A percentile compares a stretch with the other conserved stretches of the same genome.
phyloP scores from a whole-genome alignment of 2,329 filamentous ascomycete species.

The Colletotrichum filicis region DNA sequence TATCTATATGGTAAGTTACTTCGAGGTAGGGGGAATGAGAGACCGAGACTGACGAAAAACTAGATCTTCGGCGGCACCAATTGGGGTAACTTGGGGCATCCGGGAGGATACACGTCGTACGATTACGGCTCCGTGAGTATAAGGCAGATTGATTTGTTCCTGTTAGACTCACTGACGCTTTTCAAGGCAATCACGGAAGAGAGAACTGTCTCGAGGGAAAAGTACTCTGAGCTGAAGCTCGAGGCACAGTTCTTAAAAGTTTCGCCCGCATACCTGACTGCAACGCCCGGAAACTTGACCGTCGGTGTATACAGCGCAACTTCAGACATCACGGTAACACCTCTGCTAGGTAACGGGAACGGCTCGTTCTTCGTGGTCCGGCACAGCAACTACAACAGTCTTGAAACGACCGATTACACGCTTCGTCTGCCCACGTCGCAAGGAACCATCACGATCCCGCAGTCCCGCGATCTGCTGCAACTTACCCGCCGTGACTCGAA shows the following conservation, averaged over 20 bases:
- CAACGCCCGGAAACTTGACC: slow-evolving; percentile 61
- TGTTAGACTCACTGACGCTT: slow-evolving; percentile 38
- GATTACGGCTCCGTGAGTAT: slow-evolving; percentile 58
- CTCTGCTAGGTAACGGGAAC: slow-evolving; percentile 65
- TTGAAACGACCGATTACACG: slow-evolving; percentile 68
- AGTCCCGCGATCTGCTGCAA: slow-evolving; percentile 65
- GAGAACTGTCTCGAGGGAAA: slow-evolving; percentile 74
- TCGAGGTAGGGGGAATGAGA: neutral
- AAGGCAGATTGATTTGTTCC: slow-evolving; percentile 2
- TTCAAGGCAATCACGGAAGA: slow-evolving; percentile 70
- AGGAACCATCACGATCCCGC: slow-evolving; percentile 62
- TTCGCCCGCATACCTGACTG: slow-evolving; percentile 75
- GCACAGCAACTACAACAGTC: slow-evolving; percentile 73
- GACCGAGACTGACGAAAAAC: neutral
- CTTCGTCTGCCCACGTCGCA: slow-evolving; percentile 70
- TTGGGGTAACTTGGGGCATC: slow-evolving; percentile 82
- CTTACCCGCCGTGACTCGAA: slow-evolving; percentile 74
- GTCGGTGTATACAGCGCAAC: slow-evolving; percentile 64
- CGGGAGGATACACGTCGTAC: slow-evolving; percentile 71
- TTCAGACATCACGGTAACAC: slow-evolving; percentile 67
- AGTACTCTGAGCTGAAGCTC: slow-evolving; percentile 83
- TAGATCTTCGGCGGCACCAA: slow-evolving; percentile 80
- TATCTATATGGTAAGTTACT: slow-evolving; percentile 74
- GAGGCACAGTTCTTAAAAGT: slow-evolving; percentile 80
- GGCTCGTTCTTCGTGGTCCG: slow-evolving; percentile 74